phyloP scores from a whole-genome alignment of 2,329 filamentous ascomycete species.

The Stagonosporopsis cucurbitacearum region DNA sequence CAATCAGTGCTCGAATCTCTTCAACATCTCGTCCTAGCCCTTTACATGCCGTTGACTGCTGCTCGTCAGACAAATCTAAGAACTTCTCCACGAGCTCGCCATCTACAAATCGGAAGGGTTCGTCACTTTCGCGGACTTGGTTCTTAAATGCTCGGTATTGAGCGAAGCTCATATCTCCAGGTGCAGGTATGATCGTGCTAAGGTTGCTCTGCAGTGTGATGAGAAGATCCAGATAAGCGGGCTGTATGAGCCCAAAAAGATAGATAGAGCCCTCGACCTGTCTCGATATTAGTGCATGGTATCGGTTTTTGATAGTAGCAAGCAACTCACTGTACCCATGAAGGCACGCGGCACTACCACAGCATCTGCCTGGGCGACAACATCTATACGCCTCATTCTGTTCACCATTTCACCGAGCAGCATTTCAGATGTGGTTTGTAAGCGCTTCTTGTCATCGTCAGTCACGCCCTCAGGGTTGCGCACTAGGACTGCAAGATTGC shows the following conservation, averaged over 20 bases:
- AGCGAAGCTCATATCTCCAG: conserved; percentile 78
- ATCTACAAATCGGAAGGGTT: conserved; percentile 87
- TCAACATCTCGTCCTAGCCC: conserved; percentile 64
- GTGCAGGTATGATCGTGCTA: conserved; percentile 68
- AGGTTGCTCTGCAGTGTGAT: conserved; percentile 80
- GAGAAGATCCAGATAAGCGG: conserved; percentile 76
- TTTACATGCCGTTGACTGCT: conserved; percentile 61
- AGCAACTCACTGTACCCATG: conserved; percentile 76
- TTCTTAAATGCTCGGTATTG: conserved; percentile 84
- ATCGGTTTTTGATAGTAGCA: background rate
- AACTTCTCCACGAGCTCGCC: conserved; percentile 90
- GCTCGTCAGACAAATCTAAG: conserved; percentile 69
- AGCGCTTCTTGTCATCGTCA: conserved; percentile 71
- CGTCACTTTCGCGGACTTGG: conserved; percentile 71
- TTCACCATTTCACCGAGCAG: conserved; percentile 94
- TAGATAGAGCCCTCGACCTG: conserved; percentile 92
- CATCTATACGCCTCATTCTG: conserved; percentile 75
- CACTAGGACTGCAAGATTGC: conserved; percentile 83
- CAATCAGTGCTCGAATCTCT: conserved; percentile 65
- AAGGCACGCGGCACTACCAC: conserved; percentile 83
- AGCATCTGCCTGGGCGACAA: conserved; percentile 68
- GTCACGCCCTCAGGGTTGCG: conserved; percentile 76
- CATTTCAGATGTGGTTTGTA: conserved; percentile 81
- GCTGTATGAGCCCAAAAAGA: conserved; percentile 80
- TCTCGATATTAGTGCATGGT: conserved; percentile 16